A percentile compares a stretch with the other conserved stretches of the same genome.
phyloP scores from a whole-genome alignment of 306 rosid genomes.

The Pyrus communis region DNA sequence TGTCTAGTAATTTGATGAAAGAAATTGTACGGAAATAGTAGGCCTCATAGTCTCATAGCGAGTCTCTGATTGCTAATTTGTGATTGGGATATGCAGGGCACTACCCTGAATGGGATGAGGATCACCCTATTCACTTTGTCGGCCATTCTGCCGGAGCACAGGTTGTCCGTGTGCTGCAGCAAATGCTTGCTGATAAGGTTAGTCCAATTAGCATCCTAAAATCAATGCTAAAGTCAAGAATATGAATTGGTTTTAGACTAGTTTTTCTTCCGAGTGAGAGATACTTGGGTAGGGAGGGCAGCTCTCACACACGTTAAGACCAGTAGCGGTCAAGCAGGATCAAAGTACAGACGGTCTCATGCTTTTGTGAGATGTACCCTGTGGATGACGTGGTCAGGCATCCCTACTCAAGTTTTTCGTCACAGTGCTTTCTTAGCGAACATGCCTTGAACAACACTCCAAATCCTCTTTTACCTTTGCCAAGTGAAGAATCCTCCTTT shows the following conservation, averaged over 20 bases:
- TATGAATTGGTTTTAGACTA: neutral
- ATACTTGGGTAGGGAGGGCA: no score
- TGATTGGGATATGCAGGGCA: slow-evolving; percentile 51
- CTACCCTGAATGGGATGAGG: slow-evolving; percentile 96
- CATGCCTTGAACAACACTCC: neutral
- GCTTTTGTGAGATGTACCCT: neutral
- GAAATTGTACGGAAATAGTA: no score
- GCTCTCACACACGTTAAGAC: neutral
- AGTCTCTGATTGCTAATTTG: neutral
- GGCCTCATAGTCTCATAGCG: neutral
- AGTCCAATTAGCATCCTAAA: slow-evolving; percentile 2
- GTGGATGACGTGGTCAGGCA: neutral
- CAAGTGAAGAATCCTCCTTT: neutral
- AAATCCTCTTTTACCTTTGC: neutral
- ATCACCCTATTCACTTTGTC: slow-evolving; percentile 90
- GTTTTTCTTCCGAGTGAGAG: neutral
- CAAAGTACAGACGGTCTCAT: neutral
- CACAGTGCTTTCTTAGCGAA: neutral
- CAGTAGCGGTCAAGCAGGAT: neutral
- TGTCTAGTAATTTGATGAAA: neutral
- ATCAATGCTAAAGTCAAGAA: neutral
- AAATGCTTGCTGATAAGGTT: slow-evolving; percentile 98
- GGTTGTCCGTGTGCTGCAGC: slow-evolving; percentile 86
- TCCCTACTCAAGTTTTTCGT: neutral
- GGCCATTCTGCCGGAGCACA: slow-evolving; percentile 98